phyloP scores from a whole-genome alignment of 345 rosid genomes.

The Sisymbrium altissimum region DNA sequence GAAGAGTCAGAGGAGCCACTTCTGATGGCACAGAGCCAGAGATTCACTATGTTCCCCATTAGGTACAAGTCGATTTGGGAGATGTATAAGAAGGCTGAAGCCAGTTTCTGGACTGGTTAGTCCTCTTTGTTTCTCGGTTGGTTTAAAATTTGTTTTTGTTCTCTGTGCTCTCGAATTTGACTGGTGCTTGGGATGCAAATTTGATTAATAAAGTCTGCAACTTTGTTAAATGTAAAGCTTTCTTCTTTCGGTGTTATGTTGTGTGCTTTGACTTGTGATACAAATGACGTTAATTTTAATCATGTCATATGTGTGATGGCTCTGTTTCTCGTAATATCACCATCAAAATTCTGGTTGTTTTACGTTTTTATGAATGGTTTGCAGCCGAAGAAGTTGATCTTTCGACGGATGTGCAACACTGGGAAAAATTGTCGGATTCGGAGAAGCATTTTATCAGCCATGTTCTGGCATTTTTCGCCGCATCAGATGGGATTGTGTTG shows the following conservation, averaged over 20 bases:
- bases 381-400: constrained; percentile 97
- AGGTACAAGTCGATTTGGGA: constrained; percentile 74
- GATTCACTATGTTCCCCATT: constrained; percentile 92
- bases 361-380: constrained; percentile 3
- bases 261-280: too few relatives aligned
- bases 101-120: constrained; percentile 91
- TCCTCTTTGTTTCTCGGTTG: too few relatives aligned
- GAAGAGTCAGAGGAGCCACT: constrained; percentile 53
- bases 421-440: constrained; percentile 56
- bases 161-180: background rate
- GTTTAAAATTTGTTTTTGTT: background rate
- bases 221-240: background rate
- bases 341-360: background rate
- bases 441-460: constrained; percentile 85
- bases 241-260: too few relatives aligned
- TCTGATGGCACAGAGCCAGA: constrained; percentile 60
- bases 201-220: background rate
- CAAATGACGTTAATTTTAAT: background rate
- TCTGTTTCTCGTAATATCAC: constrained; percentile 5
- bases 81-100: constrained; percentile 95
- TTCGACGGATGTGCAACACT: constrained; percentile 73
- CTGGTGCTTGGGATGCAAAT: background rate
- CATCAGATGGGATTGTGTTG: constrained; percentile 92
- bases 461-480: constrained; percentile 83
- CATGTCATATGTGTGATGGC: background rate